Evolutionary conservation across 768 basidiomycete species (phyloP).

Genomic region (Suillus discolor): DNA sequence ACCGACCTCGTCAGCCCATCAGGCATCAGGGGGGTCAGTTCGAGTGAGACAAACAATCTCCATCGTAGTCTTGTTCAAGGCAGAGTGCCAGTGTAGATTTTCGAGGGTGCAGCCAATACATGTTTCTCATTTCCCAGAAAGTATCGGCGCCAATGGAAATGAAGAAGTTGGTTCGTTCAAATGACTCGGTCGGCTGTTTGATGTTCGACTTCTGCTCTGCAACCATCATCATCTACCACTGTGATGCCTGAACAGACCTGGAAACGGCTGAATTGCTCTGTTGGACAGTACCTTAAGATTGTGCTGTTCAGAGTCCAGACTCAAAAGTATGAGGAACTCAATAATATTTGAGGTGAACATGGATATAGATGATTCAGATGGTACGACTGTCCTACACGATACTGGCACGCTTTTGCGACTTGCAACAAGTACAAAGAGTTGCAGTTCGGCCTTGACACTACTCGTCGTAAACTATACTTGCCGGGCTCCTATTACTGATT

Average conservation of each 20-base stretch:
- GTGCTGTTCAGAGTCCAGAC: neutral
- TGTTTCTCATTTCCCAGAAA: too few relatives aligned
- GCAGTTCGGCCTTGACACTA: neutral
- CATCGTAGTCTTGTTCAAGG: neutral
- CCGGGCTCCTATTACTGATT: neutral
- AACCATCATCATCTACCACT: too few relatives aligned
- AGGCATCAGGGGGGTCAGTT: neutral
- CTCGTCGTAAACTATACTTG: constrained; percentile 7
- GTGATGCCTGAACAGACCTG: too few relatives aligned
- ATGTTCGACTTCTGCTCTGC: too few relatives aligned
- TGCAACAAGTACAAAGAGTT: neutral
- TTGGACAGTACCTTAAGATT: too few relatives aligned
- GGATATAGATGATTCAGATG: neutral
- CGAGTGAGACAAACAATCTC: neutral
- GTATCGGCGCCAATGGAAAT: too few relatives aligned
- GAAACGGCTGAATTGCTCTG: too few relatives aligned
- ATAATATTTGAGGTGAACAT: neutral
- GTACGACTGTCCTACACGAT: neutral
- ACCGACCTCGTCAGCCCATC: neutral
- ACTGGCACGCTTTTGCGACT: neutral
- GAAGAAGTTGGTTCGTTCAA: too few relatives aligned
- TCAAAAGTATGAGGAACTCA: neutral
- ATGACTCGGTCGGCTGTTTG: too few relatives aligned
- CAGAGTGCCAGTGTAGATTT: neutral
- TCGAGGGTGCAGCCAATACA: too few relatives aligned